Evolutionary conservation across 257 asterid species (phyloP).

Genomic region (Nicotiana tabacum): DNA sequence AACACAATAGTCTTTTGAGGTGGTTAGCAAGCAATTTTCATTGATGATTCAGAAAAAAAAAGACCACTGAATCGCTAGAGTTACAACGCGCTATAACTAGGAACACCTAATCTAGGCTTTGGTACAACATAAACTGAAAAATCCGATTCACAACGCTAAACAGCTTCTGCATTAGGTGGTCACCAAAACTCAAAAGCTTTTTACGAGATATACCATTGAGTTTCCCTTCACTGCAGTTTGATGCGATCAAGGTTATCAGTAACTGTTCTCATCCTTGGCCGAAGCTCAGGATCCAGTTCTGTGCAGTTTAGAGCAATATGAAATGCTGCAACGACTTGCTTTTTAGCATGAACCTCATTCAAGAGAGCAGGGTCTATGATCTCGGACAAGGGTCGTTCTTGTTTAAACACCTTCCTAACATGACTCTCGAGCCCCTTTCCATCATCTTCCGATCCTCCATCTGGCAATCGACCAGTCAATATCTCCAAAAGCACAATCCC

Average conservation of each 20-base stretch:
- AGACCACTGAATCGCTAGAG: neutral
- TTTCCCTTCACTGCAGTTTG: slow-evolving; percentile 30
- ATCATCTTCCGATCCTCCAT: slow-evolving; percentile 30
- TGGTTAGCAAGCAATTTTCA: neutral
- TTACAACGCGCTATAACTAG: neutral
- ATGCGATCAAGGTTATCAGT: slow-evolving; percentile 70
- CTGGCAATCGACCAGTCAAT: slow-evolving; percentile 62
- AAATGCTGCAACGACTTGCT: slow-evolving; percentile 80
- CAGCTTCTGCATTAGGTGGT: neutral
- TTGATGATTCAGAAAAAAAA: neutral
- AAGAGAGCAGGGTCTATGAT: slow-evolving; percentile 65
- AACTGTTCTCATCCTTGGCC: slow-evolving; percentile 88
- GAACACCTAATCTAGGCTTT: neutral
- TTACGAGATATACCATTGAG: neutral
- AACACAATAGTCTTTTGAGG: neutral
- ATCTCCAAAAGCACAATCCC: slow-evolving; percentile 78
- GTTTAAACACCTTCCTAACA: slow-evolving; percentile 68
- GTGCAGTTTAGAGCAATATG: slow-evolving; percentile 76
- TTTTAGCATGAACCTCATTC: slow-evolving; percentile 83
- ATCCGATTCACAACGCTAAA: neutral
- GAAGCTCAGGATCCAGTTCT: slow-evolving; percentile 71
- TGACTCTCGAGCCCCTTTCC: slow-evolving; percentile 59
- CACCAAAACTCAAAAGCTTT: slow-evolving; percentile 6
- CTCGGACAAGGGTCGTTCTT: slow-evolving; percentile 75
- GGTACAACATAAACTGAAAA: neutral